These are phyloP conservation scores for Pezicula radicicola DNA, from an alignment of 2,329 filamentous ascomycete species.

Conservation along the genomic window DNA sequence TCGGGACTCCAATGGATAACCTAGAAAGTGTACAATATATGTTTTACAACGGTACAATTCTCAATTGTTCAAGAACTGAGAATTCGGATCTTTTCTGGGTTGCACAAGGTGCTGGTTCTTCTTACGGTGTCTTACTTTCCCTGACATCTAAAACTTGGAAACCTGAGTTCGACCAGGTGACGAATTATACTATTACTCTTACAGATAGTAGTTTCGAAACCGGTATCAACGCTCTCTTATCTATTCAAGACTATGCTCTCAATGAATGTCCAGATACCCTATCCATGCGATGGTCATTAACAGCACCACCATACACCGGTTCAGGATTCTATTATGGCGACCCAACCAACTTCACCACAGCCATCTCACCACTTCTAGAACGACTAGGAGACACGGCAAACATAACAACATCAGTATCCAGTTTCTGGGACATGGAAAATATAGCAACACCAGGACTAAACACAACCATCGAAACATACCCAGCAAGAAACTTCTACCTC, in stretches of 20 bases:
- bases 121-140: conserved; percentile 8
- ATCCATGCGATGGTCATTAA: not conserved
- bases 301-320: not conserved
- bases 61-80: not conserved
- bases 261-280: not conserved
- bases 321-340: conserved; percentile 1
- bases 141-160: conserved; percentile 9
- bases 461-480: not conserved
- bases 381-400: not conserved
- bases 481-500: not conserved
- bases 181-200: conserved; percentile 6
- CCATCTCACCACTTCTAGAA: not conserved
- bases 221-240: not conserved
- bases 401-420: not conserved
- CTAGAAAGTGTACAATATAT: conserved; percentile 10
- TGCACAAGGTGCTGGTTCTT: conserved; percentile 9
- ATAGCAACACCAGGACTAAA: not conserved
- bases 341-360: not conserved
- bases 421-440: not conserved
- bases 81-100: conserved; percentile 11
- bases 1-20: conserved; percentile 11
- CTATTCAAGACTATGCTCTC: not conserved
- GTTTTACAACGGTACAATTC: conserved; percentile 11
- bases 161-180: conserved; percentile 1
- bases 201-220: not conserved